Percentiles rank a stretch among this genome's conserved stretches.
Conservation (phyloP, 1,284 basidiomycete species). For the Exobasidium cylindrosporum region DNA sequence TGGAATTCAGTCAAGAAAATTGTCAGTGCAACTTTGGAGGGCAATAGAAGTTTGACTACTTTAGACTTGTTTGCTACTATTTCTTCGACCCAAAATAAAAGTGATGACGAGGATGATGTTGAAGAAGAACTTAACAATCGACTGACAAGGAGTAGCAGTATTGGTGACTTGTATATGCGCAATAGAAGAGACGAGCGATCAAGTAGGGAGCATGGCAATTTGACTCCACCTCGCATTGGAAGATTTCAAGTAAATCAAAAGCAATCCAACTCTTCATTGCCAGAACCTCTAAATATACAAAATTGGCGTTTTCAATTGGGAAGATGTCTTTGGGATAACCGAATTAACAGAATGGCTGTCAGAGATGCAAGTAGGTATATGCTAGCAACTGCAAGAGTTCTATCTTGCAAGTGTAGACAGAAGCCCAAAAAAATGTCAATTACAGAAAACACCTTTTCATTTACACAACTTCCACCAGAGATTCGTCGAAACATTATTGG, state of each 20-base stretch:
- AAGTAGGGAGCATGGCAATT: not conserved
- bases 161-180: not conserved
- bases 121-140: not conserved
- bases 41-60: slow-evolving; percentile 2
- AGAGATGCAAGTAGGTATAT: not conserved
- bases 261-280: no score
- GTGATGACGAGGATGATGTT: not conserved
- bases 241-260: not conserved
- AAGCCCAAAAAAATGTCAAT: not conserved
- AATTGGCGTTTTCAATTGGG: slow-evolving; percentile 3
- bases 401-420: slow-evolving; percentile 1
- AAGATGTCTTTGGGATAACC: not conserved
- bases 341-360: not conserved
- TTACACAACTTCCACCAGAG: slow-evolving; percentile 7
- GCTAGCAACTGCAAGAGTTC: not conserved
- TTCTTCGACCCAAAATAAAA: not conserved
- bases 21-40: not conserved
- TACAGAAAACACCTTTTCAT: not conserved
- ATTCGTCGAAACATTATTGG: not conserved
- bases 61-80: slow-evolving; percentile 5
- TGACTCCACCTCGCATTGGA: not conserved
- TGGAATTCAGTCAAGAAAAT: not conserved
- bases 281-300: not conserved
- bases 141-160: not conserved
- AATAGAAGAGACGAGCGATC: not conserved